Evolutionary conservation across 345 rosid genomes (phyloP).

Genomic region (Atalantia buxifolia): DNA sequence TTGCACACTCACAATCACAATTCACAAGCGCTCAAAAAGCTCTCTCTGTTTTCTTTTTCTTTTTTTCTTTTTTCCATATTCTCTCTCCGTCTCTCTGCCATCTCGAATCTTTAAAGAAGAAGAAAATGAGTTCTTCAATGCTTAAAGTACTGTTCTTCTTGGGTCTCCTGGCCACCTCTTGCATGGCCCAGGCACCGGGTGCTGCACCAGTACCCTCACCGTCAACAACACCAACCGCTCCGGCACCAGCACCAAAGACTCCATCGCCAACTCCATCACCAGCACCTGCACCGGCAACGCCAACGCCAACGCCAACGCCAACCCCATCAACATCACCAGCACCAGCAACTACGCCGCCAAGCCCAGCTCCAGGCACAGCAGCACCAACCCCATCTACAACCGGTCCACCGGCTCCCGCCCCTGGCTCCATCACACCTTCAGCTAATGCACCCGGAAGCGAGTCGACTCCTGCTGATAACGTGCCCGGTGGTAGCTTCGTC

Average conservation of each 20-base stretch:
- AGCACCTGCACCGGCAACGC: neutral
- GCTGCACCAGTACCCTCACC: slow-evolving; percentile 35
- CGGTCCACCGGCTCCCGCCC: slow-evolving; percentile 24
- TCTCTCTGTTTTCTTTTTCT: neutral
- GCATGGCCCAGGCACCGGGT: slow-evolving; percentile 69
- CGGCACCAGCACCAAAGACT: slow-evolving; percentile 1
- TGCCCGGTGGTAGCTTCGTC: slow-evolving; percentile 34
- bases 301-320: slow-evolving; percentile 18
- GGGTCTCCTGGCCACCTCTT: slow-evolving; percentile 63
- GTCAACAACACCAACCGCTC: slow-evolving; percentile 30
- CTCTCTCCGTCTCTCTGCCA: neutral
- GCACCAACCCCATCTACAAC: slow-evolving; percentile 41
- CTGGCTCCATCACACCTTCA: slow-evolving; percentile 12
- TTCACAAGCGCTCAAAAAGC: neutral
- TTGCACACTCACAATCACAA: slow-evolving; percentile 8
- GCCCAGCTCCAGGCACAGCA: slow-evolving; percentile 21
- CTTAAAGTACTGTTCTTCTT: slow-evolving; percentile 49
- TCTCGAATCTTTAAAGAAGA: neutral
- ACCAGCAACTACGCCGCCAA: slow-evolving; percentile 11
- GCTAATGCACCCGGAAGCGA: slow-evolving; percentile 16
- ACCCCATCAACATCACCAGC: neutral
- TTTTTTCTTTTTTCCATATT: neutral
- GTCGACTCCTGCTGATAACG: slow-evolving; percentile 15
- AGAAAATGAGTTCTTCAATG: slow-evolving; percentile 47
- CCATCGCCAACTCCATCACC: slow-evolving; percentile 21